phyloP scores from a whole-genome alignment of 176 grass and related monocot species.

The Lolium rigidum region DNA sequence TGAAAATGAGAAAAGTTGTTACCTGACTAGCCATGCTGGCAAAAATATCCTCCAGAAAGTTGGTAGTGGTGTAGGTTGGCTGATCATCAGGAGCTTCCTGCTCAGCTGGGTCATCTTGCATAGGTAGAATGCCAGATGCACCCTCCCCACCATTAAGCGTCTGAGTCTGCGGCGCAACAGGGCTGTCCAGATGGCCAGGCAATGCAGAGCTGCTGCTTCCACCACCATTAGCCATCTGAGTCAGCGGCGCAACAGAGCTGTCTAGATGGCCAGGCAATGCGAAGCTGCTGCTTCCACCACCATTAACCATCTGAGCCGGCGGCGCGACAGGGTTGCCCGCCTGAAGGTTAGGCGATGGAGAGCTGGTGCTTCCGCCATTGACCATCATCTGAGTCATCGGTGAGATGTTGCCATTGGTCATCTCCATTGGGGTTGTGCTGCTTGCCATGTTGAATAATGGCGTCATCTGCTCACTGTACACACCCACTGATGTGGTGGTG shows the following conservation, averaged over 20 bases:
- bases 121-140: not conserved
- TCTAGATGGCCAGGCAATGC: no score
- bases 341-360: not conserved
- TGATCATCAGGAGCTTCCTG: no score
- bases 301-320: constrained; percentile 10
- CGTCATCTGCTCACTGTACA: not conserved
- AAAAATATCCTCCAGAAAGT: not conserved
- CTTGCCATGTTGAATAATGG: constrained; percentile 22
- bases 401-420: constrained; percentile 1
- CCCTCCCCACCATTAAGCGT: not conserved
- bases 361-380: constrained; percentile 36
- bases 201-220: constrained; percentile 18
- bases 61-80: constrained; percentile 1
- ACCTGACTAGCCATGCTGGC: constrained; percentile 16
- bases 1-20: constrained; percentile 7
- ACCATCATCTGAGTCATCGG: not conserved
- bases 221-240: not conserved
- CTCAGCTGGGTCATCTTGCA: not conserved
- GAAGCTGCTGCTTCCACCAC: no score
- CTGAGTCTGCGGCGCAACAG: not conserved
- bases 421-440: not conserved
- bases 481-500: not conserved
- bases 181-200: not conserved
- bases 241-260: not conserved
- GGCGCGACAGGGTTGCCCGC: not conserved